Evolutionary conservation across 768 basidiomycete species (phyloP), one percentile per base, ranked within the genome.

Genomic region (Infundibulicybe gibba): DNA sequence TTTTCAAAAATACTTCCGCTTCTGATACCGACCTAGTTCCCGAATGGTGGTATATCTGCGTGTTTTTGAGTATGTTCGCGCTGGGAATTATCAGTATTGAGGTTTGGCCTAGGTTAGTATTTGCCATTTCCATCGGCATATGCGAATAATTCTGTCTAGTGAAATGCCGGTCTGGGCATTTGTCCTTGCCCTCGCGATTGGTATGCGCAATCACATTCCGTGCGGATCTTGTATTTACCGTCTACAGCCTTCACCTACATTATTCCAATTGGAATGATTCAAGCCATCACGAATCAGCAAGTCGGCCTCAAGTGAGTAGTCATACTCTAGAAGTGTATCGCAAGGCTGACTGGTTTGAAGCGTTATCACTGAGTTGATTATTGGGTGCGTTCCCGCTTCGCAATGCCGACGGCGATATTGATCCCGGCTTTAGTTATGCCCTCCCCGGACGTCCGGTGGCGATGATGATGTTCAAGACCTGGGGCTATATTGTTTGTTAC

Each of bases 271-370:
- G 72, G 72, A 48, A 74, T 75, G 78, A 80, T 81, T 54, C 74
- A 76, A 55, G 86, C 86, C 16, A 87, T 89, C 50, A 90, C 88
- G 6, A 90, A 88, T 56, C 85, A 89, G 57, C 81, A 87, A 70
- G 73, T 88, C 44, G 83, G 81, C 37, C 70, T 85, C 45, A 80
- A 76, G 25, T 25, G 25, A 25, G 25, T 25, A 25, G 25, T 4
- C 25, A 25, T 25, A 25, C 8, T 25, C 25, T 25, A 8, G 8
- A 8, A 25, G 25, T 25, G 25, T 25, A 8, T 3, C 25, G 8
- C 25, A 4, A 25, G 25, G 25, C 25, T 25, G 25, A 25, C 25
- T 25, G 25, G 25, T 25, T 8, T 25, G 25, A 25, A 25, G 25
- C 57, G 89, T 91, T 31, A 80, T 92, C 58, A 83, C 89, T 3